These are phyloP conservation scores for Juglanconis oblonga DNA, from an alignment of 2,329 filamentous ascomycete species.

Conservation along the genomic window DNA sequence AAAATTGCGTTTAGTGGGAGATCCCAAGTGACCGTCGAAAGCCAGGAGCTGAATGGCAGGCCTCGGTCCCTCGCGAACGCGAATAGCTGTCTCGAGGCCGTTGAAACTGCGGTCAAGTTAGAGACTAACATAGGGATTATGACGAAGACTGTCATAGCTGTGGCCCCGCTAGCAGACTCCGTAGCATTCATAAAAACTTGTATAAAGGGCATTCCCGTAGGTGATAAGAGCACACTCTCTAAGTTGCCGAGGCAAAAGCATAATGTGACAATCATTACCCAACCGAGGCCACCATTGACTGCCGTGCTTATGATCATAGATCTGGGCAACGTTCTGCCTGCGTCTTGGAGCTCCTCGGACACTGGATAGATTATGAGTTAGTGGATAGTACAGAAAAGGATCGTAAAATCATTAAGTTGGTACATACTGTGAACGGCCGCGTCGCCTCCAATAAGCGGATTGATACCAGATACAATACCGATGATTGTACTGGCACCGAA, in stretches of 20 bases:
- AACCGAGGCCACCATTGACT: slow-evolving; percentile 32
- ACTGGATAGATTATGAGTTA: neutral
- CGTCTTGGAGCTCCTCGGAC: slow-evolving; percentile 31
- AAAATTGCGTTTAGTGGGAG: slow-evolving; percentile 20
- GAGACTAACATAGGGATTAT: slow-evolving; percentile 18
- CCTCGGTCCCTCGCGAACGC: slow-evolving; percentile 35
- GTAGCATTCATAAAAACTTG: slow-evolving; percentile 28
- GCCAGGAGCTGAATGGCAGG: slow-evolving; percentile 29
- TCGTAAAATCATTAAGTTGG: no score
- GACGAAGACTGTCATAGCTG: slow-evolving; percentile 25
- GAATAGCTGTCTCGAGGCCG: slow-evolving; percentile 28
- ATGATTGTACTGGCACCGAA: slow-evolving; percentile 33
- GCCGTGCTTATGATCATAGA: slow-evolving; percentile 31
- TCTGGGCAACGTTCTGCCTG: slow-evolving; percentile 27
- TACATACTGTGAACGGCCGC: slow-evolving; percentile 24
- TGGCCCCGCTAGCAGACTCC: slow-evolving; percentile 22
- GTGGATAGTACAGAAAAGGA: no score
- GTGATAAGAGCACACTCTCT: neutral
- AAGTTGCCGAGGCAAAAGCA: slow-evolving; percentile 15
- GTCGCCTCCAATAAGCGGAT: slow-evolving; percentile 31
- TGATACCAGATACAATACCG: slow-evolving; percentile 35
- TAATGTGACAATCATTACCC: slow-evolving; percentile 27
- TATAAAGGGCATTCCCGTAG: slow-evolving; percentile 28
- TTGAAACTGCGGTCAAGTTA: slow-evolving; percentile 26
- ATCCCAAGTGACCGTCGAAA: slow-evolving; percentile 20